Conservation (phyloP, 345 rosid species). For the Populus davidiana region DNA sequence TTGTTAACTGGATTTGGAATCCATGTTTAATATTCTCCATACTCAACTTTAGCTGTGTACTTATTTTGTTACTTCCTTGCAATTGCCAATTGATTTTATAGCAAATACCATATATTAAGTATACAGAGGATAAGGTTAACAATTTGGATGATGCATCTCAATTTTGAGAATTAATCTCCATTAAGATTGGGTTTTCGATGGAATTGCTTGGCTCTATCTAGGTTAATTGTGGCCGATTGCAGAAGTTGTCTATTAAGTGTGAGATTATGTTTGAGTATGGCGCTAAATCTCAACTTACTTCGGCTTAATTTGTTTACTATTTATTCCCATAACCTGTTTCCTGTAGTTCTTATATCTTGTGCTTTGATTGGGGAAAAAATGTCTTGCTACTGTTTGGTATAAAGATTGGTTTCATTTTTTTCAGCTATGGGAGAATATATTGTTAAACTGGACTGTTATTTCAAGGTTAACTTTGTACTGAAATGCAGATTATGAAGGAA, state of each 20-base stretch:
- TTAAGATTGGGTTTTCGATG: no score
- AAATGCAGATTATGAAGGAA: conserved; percentile 28
- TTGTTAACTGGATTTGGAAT: background rate
- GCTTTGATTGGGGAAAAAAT: background rate
- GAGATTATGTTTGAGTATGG: background rate
- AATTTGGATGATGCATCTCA: no score
- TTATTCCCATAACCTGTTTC: background rate
- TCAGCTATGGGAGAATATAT: no score
- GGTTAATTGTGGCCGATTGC: background rate
- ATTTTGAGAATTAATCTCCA: no score
- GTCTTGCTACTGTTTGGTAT: background rate
- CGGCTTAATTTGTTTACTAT: background rate
- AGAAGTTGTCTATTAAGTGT: background rate
- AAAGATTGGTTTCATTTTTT: no score
- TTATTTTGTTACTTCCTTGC: background rate
- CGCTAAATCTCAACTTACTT: background rate
- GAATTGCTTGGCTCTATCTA: no score
- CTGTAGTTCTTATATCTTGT: background rate
- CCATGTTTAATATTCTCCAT: background rate
- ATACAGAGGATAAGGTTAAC: background rate
- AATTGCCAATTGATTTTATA: background rate
- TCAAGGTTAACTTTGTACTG: background rate
- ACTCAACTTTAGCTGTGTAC: background rate
- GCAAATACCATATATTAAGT: background rate
- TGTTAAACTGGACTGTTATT: no score